Base-by-base conservation (phyloP, 352 stramenopile genomes). In the Pythium phragmiticola region DNA sequence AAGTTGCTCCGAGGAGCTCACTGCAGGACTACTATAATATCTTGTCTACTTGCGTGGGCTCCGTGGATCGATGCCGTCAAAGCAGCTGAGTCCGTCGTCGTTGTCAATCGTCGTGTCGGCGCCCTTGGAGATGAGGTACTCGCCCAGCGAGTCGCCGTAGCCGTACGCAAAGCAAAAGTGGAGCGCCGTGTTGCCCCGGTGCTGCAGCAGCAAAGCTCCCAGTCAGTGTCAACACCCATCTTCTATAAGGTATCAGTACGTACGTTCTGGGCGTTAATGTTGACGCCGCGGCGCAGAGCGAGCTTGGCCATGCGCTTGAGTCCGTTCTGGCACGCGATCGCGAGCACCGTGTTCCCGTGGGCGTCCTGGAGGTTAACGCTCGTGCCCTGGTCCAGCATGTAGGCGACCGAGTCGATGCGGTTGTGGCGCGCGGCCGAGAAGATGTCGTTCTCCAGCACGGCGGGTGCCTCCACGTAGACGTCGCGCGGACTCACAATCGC, bases 81-180 rank as follows among this genome's bases (percentile, higher is more conserved):
- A 91, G 67, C 87, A 95, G 9, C 76, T 54, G 6, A 73, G 46
- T 0, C 82, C 82, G 26, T 92, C 76, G 19, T 79, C 68, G 73
- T 97, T 96, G 14, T 68, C 62, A 55, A 95, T 59, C 21, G 65
- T 68, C 28, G 84, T 81, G 60, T 93, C 84, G 13, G 87, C 88
- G 42, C 89, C 88, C 67, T 97, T 97, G 30, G 79, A 90, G 47
- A 97, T 83, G 50, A 97, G 73, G 60, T 97, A 97, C 47, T 76
- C 84, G 30, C 84, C 86, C 8, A 97, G 68, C n/a, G 82, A 90
- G 43, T 94, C 83, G 28, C 82, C 87, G 57, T 96, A 96, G 26
- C 85, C 87, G 62, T 95, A 97, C 19, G 81, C 79, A 61, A 95
- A 97, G 71, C 89, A 97, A 60, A 95, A 97, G 49, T 97, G 90